Percentiles rank a stretch among this genome's conserved stretches.
Conservation (phyloP, 352 stramenopile species). For the Phytophthora nicotianae region DNA sequence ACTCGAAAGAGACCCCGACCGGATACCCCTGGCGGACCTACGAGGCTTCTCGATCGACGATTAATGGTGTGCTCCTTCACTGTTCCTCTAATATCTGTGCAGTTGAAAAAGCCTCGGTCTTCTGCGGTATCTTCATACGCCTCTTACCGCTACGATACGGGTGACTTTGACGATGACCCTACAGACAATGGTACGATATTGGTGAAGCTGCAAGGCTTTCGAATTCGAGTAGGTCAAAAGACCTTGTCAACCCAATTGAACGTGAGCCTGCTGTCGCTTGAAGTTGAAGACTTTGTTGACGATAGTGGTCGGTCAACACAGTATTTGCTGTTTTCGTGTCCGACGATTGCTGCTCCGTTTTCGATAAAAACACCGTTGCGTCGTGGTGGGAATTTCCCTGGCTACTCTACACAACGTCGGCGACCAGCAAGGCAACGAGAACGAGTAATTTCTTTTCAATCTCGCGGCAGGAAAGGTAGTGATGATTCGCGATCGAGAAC, state of each 20-base stretch:
- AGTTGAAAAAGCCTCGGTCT: slow-evolving; percentile 78
- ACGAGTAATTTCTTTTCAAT: slow-evolving; percentile 70
- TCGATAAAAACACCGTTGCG: slow-evolving; percentile 57
- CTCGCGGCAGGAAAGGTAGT: slow-evolving; percentile 20
- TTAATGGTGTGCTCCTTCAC: slow-evolving; percentile 85
- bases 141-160: slow-evolving; percentile 67
- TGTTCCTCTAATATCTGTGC: slow-evolving; percentile 78
- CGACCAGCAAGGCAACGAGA: slow-evolving; percentile 53
- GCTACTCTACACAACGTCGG: slow-evolving; percentile 34
- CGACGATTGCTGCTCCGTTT: slow-evolving; percentile 69
- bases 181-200: slow-evolving; percentile 71
- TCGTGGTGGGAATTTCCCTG: slow-evolving; percentile 41
- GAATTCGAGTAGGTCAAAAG: slow-evolving; percentile 78
- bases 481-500: slow-evolving; percentile 20
- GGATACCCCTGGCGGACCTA: slow-evolving; percentile 22
- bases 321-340: slow-evolving; percentile 82
- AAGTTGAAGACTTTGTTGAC: slow-evolving; percentile 81
- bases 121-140: slow-evolving; percentile 47
- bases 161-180: slow-evolving; percentile 62
- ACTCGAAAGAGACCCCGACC: slow-evolving; percentile 33
- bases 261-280: slow-evolving; percentile 67
- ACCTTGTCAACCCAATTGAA: slow-evolving; percentile 81
- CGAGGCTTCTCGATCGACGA: slow-evolving; percentile 70
- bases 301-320: slow-evolving; percentile 64
- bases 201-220: slow-evolving; percentile 83